These are phyloP conservation scores for Pyrus hybrid DNA, from an alignment of 331 rosid genomes.

Conservation along the genomic window DNA sequence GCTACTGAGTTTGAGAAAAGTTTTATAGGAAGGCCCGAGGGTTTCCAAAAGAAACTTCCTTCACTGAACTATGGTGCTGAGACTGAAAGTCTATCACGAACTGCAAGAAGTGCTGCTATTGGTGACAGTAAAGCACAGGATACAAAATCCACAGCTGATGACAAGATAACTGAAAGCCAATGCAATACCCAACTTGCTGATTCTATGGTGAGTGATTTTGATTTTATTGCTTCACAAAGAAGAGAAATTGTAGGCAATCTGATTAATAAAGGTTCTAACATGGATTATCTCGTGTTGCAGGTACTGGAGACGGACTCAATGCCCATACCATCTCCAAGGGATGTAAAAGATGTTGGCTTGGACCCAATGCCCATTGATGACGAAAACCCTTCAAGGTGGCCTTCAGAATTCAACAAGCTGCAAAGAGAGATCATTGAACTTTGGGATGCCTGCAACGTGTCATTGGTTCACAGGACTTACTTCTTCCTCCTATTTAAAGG, in stretches of 20 bases:
- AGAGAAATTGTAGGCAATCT: neutral
- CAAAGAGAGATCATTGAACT: slow-evolving; percentile 76
- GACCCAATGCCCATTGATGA: slow-evolving; percentile 54
- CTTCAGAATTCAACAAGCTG: slow-evolving; percentile 64
- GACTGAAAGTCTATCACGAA: slow-evolving; percentile 23
- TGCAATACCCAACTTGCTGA: slow-evolving; percentile 24
- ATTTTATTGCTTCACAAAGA: neutral
- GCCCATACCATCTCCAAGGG: slow-evolving; percentile 21
- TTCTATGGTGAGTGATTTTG: slow-evolving; percentile 33
- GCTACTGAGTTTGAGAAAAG: slow-evolving; percentile 44
- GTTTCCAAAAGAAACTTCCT: slow-evolving; percentile 37
- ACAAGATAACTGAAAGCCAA: slow-evolving; percentile 15
- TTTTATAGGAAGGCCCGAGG: slow-evolving; percentile 61
- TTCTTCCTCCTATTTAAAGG: slow-evolving; percentile 86
- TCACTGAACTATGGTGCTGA: slow-evolving; percentile 33
- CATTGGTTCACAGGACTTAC: slow-evolving; percentile 92
- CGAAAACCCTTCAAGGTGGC: slow-evolving; percentile 57
- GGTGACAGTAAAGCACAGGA: slow-evolving; percentile 25
- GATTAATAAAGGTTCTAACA: neutral
- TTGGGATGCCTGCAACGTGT: slow-evolving; percentile 81
- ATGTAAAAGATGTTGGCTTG: slow-evolving; percentile 68
- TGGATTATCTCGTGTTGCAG: slow-evolving; percentile 31
- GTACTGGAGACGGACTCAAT: slow-evolving; percentile 28
- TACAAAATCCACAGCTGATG: slow-evolving; percentile 22
- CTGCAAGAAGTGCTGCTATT: slow-evolving; percentile 17